These are phyloP conservation scores for Cladosporium cucumerinum DNA, from an alignment of 2,329 filamentous ascomycete species.

Conservation along the genomic window DNA sequence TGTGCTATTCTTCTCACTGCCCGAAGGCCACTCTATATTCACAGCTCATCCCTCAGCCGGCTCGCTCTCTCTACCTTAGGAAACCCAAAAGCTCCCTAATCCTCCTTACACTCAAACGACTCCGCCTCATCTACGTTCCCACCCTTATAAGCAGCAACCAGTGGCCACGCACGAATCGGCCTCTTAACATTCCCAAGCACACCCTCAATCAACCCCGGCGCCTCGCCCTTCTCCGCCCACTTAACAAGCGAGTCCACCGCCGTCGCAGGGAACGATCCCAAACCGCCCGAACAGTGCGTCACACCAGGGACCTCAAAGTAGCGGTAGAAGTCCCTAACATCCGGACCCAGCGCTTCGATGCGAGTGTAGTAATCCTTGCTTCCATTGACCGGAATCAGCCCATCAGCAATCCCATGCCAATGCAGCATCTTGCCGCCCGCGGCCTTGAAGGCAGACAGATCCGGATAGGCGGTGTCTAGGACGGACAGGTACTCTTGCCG, in stretches of 20 bases:
- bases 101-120: constrained; percentile 24
- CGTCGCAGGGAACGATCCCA: constrained; percentile 26
- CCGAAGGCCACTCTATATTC: background rate
- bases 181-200: constrained; percentile 44
- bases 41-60: background rate
- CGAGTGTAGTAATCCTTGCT: constrained; percentile 34
- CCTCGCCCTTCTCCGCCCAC: constrained; percentile 33
- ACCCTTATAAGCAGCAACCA: constrained; percentile 36
- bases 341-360: constrained; percentile 26
- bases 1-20: no score
- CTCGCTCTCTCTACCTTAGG: background rate
- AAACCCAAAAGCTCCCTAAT: constrained; percentile 16
- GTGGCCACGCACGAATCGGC: constrained; percentile 43
- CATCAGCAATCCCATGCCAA: constrained; percentile 10
- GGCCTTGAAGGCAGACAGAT: constrained; percentile 34
- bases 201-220: constrained; percentile 26
- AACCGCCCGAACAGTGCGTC: constrained; percentile 35
- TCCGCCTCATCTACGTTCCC: constrained; percentile 35
- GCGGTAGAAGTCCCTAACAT: constrained; percentile 36
- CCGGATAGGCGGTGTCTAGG: constrained; percentile 36
- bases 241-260: constrained; percentile 22
- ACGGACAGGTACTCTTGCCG: constrained; percentile 41
- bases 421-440: constrained; percentile 25
- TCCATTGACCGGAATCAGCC: constrained; percentile 36
- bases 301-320: constrained; percentile 41